These are phyloP conservation scores for Paramecium caudatum DNA, from an alignment of 73 alveolate genomes.

Conservation along the genomic window DNA sequence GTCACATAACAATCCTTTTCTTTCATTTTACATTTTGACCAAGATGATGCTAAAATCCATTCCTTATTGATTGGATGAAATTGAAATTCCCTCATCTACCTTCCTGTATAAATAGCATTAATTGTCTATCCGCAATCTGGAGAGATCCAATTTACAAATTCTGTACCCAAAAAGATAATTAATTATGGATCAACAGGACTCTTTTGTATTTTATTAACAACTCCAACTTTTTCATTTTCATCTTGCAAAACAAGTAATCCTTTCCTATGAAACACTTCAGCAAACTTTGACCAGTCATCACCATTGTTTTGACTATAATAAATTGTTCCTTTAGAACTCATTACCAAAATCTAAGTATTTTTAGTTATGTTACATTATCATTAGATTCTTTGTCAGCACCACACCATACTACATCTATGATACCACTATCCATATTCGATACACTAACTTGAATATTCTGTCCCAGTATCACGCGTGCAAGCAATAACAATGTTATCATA, in stretches of 20 bases:
- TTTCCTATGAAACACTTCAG: slow-evolving; percentile 60
- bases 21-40: slow-evolving; percentile 86
- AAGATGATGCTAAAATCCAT: slow-evolving; percentile 92
- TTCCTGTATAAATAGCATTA: slow-evolving; percentile 84
- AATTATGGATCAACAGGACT: slow-evolving; percentile 85
- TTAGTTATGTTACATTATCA: not conserved
- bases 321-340: slow-evolving; percentile 82
- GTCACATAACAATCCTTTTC: slow-evolving; percentile 86
- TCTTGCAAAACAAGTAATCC: slow-evolving; percentile 69
- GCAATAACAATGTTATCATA: too few relatives aligned
- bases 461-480: too few relatives aligned
- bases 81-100: slow-evolving; percentile 87
- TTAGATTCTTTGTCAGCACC: slow-evolving; percentile 74
- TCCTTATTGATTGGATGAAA: slow-evolving; percentile 92
- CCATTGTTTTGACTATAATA: slow-evolving; percentile 89
- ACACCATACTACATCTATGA: slow-evolving; percentile 85
- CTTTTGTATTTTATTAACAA: slow-evolving; percentile 78
- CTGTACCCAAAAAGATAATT: slow-evolving; percentile 87
- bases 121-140: slow-evolving; percentile 92
- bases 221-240: slow-evolving; percentile 81
- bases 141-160: slow-evolving; percentile 88
- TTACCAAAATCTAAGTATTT: slow-evolving; percentile 76
- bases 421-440: slow-evolving; percentile 70
- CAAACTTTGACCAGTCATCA: slow-evolving; percentile 81
- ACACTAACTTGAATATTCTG: slow-evolving; percentile 33